These are phyloP conservation scores for Talaromyces trachyspermus DNA, from an alignment of 495 filamentous ascomycete species.

Conservation along the genomic window DNA sequence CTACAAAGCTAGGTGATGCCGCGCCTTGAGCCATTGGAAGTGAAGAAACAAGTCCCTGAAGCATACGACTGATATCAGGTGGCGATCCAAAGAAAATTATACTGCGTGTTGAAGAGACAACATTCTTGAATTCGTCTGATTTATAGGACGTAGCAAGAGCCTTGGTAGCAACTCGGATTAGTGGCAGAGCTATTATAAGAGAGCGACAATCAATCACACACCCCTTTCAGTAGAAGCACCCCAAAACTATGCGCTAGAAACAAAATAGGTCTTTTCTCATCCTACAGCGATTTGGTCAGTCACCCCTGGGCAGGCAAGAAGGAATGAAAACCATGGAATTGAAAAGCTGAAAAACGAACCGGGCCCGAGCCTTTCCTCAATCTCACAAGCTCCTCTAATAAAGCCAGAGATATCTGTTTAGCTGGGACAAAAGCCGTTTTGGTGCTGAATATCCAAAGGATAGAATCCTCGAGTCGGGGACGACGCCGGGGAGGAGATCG, in stretches of 20 bases:
- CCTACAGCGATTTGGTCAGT: neutral
- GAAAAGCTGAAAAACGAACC: too few relatives aligned
- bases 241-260: conserved; percentile 8
- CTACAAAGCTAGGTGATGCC: neutral
- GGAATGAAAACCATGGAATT: neutral
- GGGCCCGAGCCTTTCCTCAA: neutral
- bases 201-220: neutral
- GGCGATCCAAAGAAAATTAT: conserved; percentile 1
- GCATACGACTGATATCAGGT: conserved; percentile 2
- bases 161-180: too few relatives aligned
- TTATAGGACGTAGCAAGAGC: conserved; percentile 1
- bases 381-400: neutral
- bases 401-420: neutral
- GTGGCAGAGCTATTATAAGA: too few relatives aligned
- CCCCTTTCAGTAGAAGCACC: conserved; percentile 3
- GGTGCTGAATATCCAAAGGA: conserved; percentile 4
- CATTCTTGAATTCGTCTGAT: neutral
- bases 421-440: neutral
- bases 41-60: neutral
- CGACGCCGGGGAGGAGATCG: conserved; percentile 4
- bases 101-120: neutral
- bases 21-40: neutral
- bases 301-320: neutral
- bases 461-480: conserved; percentile 4
- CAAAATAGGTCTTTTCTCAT: neutral